Conservation (phyloP, 352 stramenopile species). For the Phytophthora colocasiae region DNA sequence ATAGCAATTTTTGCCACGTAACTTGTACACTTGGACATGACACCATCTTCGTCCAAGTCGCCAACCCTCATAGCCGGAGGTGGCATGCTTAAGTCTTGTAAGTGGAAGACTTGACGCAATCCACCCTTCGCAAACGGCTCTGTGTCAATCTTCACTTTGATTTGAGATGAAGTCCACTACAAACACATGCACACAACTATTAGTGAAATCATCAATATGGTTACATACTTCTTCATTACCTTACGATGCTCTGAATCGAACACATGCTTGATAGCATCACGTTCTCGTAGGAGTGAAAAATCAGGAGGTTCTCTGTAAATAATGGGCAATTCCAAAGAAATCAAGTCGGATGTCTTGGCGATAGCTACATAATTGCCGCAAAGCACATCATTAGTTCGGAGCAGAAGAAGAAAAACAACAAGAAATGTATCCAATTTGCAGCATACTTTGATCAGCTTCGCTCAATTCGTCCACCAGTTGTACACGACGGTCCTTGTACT, state of each 20-base stretch:
- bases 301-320: slow-evolving; percentile 72
- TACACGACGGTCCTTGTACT: slow-evolving; percentile 74
- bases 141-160: slow-evolving; percentile 79
- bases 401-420: too few relatives aligned
- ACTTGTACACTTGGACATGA: slow-evolving; percentile 40
- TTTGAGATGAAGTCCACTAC: slow-evolving; percentile 72
- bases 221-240: slow-evolving; percentile 26
- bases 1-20: slow-evolving; percentile 89
- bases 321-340: slow-evolving; percentile 58
- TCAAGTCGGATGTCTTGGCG: slow-evolving; percentile 65
- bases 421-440: slow-evolving; percentile 4
- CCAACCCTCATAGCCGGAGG: slow-evolving; percentile 19
- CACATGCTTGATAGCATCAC: slow-evolving; percentile 81
- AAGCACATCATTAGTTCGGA: background rate
- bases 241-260: slow-evolving; percentile 79
- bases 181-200: background rate
- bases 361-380: slow-evolving; percentile 45
- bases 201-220: too few relatives aligned
- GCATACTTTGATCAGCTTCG: slow-evolving; percentile 65
- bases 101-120: slow-evolving; percentile 72
- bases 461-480: slow-evolving; percentile 73
- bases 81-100: slow-evolving; percentile 68
- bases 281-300: slow-evolving; percentile 63
- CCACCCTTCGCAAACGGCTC: slow-evolving; percentile 69
- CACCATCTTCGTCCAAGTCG: slow-evolving; percentile 28